Evolutionary conservation across 2,329 filamentous ascomycete species (phyloP).

Genomic region (Calonectria pauciramosa): DNA sequence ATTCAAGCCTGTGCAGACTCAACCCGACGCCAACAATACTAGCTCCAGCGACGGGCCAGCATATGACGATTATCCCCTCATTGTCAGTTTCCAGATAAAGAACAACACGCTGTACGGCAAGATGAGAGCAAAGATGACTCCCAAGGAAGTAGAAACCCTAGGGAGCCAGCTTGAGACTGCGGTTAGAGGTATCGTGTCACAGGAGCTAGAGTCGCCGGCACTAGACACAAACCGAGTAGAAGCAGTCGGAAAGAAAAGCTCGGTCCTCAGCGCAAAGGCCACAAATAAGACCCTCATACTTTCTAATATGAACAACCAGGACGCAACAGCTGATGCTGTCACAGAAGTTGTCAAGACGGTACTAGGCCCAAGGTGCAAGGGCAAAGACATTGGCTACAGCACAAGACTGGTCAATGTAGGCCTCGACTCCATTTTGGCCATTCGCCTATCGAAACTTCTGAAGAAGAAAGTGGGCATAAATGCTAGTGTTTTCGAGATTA

Average conservation of each 20-base stretch:
- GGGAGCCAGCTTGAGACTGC: background rate
- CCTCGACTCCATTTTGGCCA: background rate
- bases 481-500: background rate
- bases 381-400: background rate
- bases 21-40: background rate
- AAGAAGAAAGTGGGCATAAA: background rate
- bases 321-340: background rate
- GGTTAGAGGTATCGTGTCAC: background rate
- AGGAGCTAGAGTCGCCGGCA: background rate
- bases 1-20: background rate
- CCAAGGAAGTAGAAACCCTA: background rate
- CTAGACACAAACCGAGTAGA: background rate
- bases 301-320: background rate
- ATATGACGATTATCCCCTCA: background rate
- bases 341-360: background rate
- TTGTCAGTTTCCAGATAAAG: constrained; percentile 2
- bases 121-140: background rate
- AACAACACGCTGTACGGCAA: background rate
- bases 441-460: background rate
- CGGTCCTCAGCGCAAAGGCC: too few relatives aligned
- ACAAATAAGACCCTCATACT: too few relatives aligned
- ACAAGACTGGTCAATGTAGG: background rate
- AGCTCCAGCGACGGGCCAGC: background rate
- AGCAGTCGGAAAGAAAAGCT: background rate
- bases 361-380: background rate